Conservation (phyloP, 2,329 filamentous ascomycete genomes). For the Cadophora sp. region DNA sequence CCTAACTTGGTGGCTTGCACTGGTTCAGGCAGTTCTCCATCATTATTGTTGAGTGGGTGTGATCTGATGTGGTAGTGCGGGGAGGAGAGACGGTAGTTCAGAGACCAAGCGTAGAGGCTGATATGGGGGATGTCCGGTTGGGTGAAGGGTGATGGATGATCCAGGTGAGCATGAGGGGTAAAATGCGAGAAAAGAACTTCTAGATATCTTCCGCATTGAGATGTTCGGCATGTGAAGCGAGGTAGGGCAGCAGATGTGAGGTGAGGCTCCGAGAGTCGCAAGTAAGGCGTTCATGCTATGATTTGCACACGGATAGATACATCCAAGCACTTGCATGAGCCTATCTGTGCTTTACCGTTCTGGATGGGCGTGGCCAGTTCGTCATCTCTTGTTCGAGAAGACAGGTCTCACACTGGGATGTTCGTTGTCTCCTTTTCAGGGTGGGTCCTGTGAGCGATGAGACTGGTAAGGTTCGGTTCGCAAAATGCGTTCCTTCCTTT, state of each 20-base stretch:
- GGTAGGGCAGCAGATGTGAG: not conserved
- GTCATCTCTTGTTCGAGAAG: constrained; percentile 6
- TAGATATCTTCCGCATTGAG: constrained; percentile 16
- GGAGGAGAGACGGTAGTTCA: not conserved
- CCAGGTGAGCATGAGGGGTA: not conserved
- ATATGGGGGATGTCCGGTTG: constrained; percentile 2
- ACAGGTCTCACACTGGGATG: not conserved
- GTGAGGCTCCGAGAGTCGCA: not conserved
- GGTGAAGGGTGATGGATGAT: not conserved
- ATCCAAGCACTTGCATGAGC: not conserved
- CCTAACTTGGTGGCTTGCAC: not conserved
- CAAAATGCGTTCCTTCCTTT: not conserved
- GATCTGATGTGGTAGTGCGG: not conserved
- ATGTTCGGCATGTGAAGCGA: constrained; percentile 7
- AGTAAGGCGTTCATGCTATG: constrained; percentile 7
- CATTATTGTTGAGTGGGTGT: not conserved
- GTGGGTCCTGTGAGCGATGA: not conserved
- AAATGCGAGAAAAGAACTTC: not conserved
- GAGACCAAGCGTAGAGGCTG: not conserved
- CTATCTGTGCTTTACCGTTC: not conserved
- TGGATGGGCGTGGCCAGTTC: not conserved
- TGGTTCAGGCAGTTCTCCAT: constrained; percentile 12
- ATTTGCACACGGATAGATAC: not conserved
- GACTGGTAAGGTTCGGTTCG: constrained; percentile 8
- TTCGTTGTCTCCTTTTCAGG: not conserved